phyloP scores from a whole-genome alignment of 2,329 filamentous ascomycete genomes.

The Hypoxylon sp. region DNA sequence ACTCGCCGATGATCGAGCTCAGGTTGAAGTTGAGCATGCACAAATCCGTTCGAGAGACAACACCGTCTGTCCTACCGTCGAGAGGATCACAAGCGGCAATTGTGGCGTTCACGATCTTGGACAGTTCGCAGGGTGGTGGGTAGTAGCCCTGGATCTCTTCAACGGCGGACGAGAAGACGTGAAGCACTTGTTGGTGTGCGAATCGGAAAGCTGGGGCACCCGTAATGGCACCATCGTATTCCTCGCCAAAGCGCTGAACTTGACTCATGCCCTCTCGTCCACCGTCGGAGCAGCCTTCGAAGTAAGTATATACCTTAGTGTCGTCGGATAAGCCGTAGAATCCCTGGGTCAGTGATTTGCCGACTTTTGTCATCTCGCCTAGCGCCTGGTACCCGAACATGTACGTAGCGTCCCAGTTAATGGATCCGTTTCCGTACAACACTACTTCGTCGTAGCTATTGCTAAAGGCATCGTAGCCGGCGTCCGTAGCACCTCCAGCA shows the following conservation, averaged over 20 bases:
- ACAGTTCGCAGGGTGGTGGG: conserved; percentile 62
- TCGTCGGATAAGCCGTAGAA: conserved; percentile 56
- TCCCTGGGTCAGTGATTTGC: conserved; percentile 60
- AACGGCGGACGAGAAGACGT: conserved; percentile 57
- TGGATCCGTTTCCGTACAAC: conserved; percentile 64
- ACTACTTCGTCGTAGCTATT: conserved; percentile 58
- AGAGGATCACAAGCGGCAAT: conserved; percentile 68
- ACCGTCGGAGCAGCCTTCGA: conserved; percentile 64
- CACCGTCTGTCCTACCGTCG: conserved; percentile 69
- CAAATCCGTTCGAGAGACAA: conserved; percentile 60
- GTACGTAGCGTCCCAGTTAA: conserved; percentile 66
- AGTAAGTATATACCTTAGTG: conserved; percentile 65
- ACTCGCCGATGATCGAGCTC: conserved; percentile 52
- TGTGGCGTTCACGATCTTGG: conserved; percentile 68
- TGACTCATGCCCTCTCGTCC: conserved; percentile 66
- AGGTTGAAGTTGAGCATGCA: conserved; percentile 57
- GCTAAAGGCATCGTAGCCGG: conserved; percentile 62
- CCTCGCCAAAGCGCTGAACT: conserved; percentile 58
- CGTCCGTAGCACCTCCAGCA: conserved; percentile 59
- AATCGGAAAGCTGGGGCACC: conserved; percentile 65
- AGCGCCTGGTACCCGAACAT: conserved; percentile 68
- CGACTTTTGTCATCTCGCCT: conserved; percentile 65
- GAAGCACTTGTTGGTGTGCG: conserved; percentile 61
- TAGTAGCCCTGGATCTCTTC: conserved; percentile 60
- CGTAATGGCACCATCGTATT: conserved; percentile 62